phyloP scores from a whole-genome alignment of 768 basidiomycete genomes.

The Cystobasidium tubakii region DNA sequence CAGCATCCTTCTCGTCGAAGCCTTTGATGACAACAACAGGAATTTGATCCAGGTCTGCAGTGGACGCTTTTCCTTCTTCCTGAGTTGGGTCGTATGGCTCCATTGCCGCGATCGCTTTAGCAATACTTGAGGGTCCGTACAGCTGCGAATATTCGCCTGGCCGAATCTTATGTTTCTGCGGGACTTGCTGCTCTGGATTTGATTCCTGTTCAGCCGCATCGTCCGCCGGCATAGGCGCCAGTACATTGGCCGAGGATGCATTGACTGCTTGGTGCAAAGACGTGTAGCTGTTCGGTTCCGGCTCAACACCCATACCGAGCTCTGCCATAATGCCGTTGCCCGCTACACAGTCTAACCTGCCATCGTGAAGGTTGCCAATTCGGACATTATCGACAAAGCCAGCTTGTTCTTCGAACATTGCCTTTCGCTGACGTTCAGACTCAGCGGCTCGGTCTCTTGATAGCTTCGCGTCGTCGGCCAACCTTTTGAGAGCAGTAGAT shows the following conservation, averaged over 20 bases:
- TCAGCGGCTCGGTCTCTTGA: slow-evolving; percentile 53
- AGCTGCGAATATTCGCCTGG: slow-evolving; percentile 19
- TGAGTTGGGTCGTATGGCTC: background rate
- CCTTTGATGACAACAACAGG: slow-evolving; percentile 72
- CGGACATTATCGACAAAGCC: slow-evolving; percentile 50
- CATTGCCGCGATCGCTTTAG: slow-evolving; percentile 13
- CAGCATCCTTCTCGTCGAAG: slow-evolving; percentile 55
- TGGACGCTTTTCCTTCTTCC: slow-evolving; percentile 26
- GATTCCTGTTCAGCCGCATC: background rate
- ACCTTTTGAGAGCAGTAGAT: slow-evolving; percentile 63
- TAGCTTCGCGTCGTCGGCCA: slow-evolving; percentile 49
- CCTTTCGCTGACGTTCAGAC: slow-evolving; percentile 50
- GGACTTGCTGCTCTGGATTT: background rate
- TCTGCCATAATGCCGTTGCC: slow-evolving; percentile 83
- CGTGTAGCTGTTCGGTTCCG: slow-evolving; percentile 4
- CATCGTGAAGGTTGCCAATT: slow-evolving; percentile 54
- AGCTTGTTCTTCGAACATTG: slow-evolving; percentile 50
- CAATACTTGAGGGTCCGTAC: slow-evolving; percentile 15
- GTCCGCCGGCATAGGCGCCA: background rate
- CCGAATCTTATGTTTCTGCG: background rate
- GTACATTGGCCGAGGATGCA: slow-evolving; percentile 8
- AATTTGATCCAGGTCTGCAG: slow-evolving; percentile 56
- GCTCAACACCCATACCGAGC: slow-evolving; percentile 77
- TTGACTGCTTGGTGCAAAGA: background rate
- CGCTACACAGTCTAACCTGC: slow-evolving; percentile 72